A percentile compares a stretch with the other conserved stretches of the same genome.
These are phyloP conservation scores for Wickerhamomyces sp. DNA, from an alignment of 1,139 yeast species.

Conservation along the genomic window DNA sequence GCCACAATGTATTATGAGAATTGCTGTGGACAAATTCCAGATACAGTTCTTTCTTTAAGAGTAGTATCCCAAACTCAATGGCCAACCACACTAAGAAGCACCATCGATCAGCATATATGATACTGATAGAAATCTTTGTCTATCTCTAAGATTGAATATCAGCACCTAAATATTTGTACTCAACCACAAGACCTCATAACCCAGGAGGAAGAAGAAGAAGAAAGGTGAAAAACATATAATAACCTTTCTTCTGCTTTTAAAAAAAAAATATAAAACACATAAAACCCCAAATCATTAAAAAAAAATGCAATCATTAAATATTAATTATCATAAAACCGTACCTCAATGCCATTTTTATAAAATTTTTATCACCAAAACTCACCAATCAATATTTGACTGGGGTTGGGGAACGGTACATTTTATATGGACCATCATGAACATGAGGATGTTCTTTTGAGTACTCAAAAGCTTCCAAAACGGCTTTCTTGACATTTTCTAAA, in stretches of 20 bases:
- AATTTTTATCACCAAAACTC: neutral
- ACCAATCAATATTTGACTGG: slow-evolving; percentile 23
- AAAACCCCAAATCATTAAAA: slow-evolving; percentile 6
- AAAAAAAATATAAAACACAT: neutral
- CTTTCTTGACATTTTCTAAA: slow-evolving; percentile 58
- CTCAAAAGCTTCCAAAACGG: slow-evolving; percentile 53
- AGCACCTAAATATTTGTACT: neutral
- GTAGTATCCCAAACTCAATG: too few relatives aligned
- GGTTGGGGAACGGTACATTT: slow-evolving; percentile 34
- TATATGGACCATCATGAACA: slow-evolving; percentile 35
- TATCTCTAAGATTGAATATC: too few relatives aligned
- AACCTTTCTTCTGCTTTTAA: too few relatives aligned
- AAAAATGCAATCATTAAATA: slow-evolving; percentile 8
- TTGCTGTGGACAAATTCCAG: too few relatives aligned
- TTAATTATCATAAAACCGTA: slow-evolving; percentile 10
- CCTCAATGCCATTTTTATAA: slow-evolving; percentile 24
- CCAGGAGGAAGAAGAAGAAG: too few relatives aligned
- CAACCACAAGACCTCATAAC: too few relatives aligned
- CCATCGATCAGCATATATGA: too few relatives aligned
- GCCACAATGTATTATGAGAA: too few relatives aligned
- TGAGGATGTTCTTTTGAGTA: slow-evolving; percentile 40
- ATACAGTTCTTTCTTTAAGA: too few relatives aligned
- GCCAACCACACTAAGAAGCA: too few relatives aligned
- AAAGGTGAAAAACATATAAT: too few relatives aligned
- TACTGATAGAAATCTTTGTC: too few relatives aligned